Evolutionary conservation across 352 stramenopile genomes (phyloP), one percentile per base, ranked within the genome.

Genomic region (Sclerospora graminicola): DNA sequence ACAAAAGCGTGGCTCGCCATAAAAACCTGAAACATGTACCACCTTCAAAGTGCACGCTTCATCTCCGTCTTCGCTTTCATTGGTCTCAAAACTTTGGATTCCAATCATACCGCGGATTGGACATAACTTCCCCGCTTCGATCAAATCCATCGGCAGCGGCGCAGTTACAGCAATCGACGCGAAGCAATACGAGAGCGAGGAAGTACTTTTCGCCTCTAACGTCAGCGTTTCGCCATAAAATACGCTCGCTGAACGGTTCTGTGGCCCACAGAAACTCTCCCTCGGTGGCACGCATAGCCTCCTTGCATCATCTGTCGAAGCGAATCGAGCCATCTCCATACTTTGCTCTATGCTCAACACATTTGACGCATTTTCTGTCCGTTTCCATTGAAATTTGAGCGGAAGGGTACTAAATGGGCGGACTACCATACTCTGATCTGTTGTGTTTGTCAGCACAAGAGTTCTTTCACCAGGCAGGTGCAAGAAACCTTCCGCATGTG

Each of bases 371-470:
- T 16, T 19, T 32, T 7, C 19, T 37, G 53, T 36, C 2, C 14
- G 15, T 23, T 51, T 66, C 78, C 78, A 90, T 21, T 63, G 43
- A 45, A 89, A 87, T 7, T 51, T 51, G 2, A 91, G 37, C 8
- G 76, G 79, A 8, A 91, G 54, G 1, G 62, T 86, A 59, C 79
- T 91, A 19, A 88, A 62, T 1, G 79, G 71, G 16, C 79, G 71
- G 30, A 91, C 47, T 20, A 82, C 49, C 41, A 87, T 61, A 27
- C 52, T 61, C 13, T 27, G 51, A 28, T 67, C 52, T 19, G 74
- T 76, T 8, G 64, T 69, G 38, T 90, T 90, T 2, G 73, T 77
- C n/a, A 90, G 41, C 13, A 71, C 40, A 9, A 82, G 41, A 35
- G 37, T 48, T 30, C 61, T 64, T 19, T 54, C 38, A 28, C 21